phyloP scores from a whole-genome alignment of 805 yeast genomes.

The Ogataea pini region DNA sequence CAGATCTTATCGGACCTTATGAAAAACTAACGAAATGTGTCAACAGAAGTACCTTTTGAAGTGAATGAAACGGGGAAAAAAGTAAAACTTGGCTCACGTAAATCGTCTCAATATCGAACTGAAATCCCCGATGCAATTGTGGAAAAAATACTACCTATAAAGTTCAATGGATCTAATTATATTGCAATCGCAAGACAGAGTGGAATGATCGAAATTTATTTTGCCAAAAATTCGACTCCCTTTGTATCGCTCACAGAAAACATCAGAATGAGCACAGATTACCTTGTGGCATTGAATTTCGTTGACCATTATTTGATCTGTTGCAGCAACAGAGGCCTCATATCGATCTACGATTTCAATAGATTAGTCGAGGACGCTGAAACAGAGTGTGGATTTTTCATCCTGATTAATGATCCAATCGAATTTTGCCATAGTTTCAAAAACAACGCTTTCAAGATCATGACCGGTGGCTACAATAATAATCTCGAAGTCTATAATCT shows the following conservation, averaged over 20 bases:
- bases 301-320: constrained; percentile 20
- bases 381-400: constrained; percentile 17
- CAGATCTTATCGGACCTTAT: constrained; percentile 17
- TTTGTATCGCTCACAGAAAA: constrained; percentile 18
- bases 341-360: constrained; percentile 23
- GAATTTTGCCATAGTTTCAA: constrained; percentile 22
- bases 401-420: constrained; percentile 24
- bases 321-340: constrained; percentile 29
- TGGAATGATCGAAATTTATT: constrained; percentile 24
- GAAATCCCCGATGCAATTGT: constrained; percentile 15
- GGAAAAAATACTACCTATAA: constrained; percentile 18
- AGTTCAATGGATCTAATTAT: constrained; percentile 9
- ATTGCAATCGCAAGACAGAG: constrained; percentile 22
- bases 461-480: constrained; percentile 28
- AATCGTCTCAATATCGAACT: constrained; percentile 7
- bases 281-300: constrained; percentile 22
- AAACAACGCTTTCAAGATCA: constrained; percentile 20
- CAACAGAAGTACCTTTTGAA: constrained; percentile 15
- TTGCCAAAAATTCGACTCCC: constrained; percentile 9
- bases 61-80: constrained; percentile 7
- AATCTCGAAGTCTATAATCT: constrained; percentile 25
- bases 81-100: constrained; percentile 9
- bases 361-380: constrained; percentile 12
- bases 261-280: constrained; percentile 22
- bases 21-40: constrained; percentile 3